A percentile compares a stretch with the other conserved stretches of the same genome.
Conservation (phyloP, 1,139 yeast genomes). For the Yamadazyma jaroonii region DNA sequence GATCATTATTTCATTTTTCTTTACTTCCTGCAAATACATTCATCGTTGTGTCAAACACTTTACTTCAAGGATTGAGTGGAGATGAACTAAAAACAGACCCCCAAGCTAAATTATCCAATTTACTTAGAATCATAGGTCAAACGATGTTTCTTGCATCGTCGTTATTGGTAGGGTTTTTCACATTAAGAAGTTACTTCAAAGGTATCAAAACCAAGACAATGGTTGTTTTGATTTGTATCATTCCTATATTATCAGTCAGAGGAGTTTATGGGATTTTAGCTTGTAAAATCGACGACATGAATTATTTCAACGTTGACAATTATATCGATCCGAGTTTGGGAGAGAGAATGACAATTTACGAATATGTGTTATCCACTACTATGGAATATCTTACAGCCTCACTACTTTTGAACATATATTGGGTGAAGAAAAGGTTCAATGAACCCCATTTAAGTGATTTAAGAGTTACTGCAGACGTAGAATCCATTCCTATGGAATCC, state of each 20-base stretch:
- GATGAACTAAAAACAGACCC: conserved; percentile 12
- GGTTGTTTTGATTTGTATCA: conserved; percentile 15
- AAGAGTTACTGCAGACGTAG: no score
- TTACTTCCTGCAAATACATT: conserved; percentile 34
- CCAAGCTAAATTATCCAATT: conserved; percentile 11
- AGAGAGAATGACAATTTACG: conserved; percentile 24
- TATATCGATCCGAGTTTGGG: conserved; percentile 21
- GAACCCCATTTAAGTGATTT: neutral
- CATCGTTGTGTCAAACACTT: conserved; percentile 28
- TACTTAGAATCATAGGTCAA: conserved; percentile 31
- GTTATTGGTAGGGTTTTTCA: conserved; percentile 15
- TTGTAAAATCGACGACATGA: conserved; percentile 26
- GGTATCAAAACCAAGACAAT: conserved; percentile 13
- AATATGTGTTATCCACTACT: conserved; percentile 32
- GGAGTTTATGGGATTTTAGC: conserved; percentile 33
- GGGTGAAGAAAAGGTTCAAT: neutral
- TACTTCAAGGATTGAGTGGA: conserved; percentile 15
- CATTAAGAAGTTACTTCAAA: conserved; percentile 16
- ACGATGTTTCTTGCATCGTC: conserved; percentile 25
- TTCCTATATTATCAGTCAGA: conserved; percentile 27
- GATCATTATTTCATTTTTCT: conserved; percentile 18
- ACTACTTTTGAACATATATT: conserved; percentile 1
- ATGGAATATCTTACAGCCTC: conserved; percentile 26
- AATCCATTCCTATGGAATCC: no score
- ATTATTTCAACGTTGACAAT: conserved; percentile 28